phyloP scores from a whole-genome alignment of 495 filamentous ascomycete genomes.

The Aspergillus cristatus region DNA sequence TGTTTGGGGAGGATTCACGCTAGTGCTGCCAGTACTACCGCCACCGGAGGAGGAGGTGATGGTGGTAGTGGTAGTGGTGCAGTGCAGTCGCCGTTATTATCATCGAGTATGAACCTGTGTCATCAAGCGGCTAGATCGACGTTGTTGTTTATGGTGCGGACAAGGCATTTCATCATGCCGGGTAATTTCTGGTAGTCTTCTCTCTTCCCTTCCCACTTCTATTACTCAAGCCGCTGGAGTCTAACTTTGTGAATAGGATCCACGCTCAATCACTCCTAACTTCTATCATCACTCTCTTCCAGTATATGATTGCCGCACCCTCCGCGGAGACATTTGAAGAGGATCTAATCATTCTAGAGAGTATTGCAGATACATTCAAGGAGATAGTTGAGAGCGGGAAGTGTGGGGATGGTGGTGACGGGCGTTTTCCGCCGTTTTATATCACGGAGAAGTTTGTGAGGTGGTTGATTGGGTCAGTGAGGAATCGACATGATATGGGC shows the following conservation, averaged over 20 bases:
- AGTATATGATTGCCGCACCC: conserved; percentile 11
- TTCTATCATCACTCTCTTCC: conserved; percentile 14
- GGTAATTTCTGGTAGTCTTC: conserved; percentile 18
- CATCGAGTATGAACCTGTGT: conserved; percentile 19
- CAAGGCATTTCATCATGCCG: conserved; percentile 13
- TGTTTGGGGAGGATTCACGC: conserved; percentile 21
- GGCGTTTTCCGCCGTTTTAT: conserved; percentile 14
- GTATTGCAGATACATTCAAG: too few relatives aligned
- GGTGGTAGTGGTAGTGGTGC: too few relatives aligned
- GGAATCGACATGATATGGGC: too few relatives aligned
- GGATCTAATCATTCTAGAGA: conserved; percentile 13
- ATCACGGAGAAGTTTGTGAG: conserved; percentile 10
- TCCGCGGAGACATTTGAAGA: conserved; percentile 6
- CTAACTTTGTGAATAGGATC: conserved; percentile 11
- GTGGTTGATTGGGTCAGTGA: too few relatives aligned
- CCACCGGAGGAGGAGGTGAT: too few relatives aligned
- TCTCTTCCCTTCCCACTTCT: background rate
- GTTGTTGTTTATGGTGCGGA: conserved; percentile 15
- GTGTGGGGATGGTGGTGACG: conserved; percentile 3
- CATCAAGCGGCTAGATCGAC: conserved; percentile 17
- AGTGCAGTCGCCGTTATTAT: conserved; percentile 5
- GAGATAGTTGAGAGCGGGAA: conserved; percentile 3
- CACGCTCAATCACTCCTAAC: conserved; percentile 18
- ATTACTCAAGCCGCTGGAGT: too few relatives aligned
- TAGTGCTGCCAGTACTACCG: conserved; percentile 1